Base-by-base conservation (phyloP, 768 basidiomycete species). In the Tylopilus intermedius region DNA sequence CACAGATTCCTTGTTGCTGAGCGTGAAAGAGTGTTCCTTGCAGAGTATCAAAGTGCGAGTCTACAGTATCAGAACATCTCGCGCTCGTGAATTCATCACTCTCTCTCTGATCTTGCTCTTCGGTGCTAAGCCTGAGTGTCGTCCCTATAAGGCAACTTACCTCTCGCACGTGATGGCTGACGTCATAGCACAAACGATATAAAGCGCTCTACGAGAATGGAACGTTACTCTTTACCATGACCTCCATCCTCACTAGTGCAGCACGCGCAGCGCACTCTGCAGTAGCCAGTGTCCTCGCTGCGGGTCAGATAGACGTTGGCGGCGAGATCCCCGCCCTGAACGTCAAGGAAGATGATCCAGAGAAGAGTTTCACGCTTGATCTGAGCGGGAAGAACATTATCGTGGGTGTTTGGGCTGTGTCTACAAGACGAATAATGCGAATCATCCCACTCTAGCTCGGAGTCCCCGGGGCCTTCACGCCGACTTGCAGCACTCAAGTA, bases 31-130 rank as follows among this genome's bases (percentile, higher is more conserved):
- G 65, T 94, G 49, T 94, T 97, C 66, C 79, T 80, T 48, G 70
- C 76, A 50, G 85, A 90, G 65, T 95, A 96, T 70, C 84, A 90
- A 60, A 82, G 79, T 45, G 82, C 91, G 5, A 82, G 79, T 58
- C 65, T 83, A 51, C 79, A 81, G 51, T 95, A 95, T 67, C 89
- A 91, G 70, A 94, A 89, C 66, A 76, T 89, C 53, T 82, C 88
- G 26, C 79, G 87, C 56, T 86, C 88, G 58, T 91, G 67, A 79
- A 57, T 49, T 55, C 51, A 30, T 10, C 30, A 3, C 7, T 30
- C 53, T 30, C 37, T 37, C 35, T 24, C 24, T 24, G 14, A 33
- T 33, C 33, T 14, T 33, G 13, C 10, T 5, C 11, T 33, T 33
- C 11, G 13, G 11, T 33, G 30, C 30, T 33, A 14, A 33, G 33